phyloP scores from a whole-genome alignment of 2,329 filamentous ascomycete species.

The Ophiostoma pallidulum region DNA sequence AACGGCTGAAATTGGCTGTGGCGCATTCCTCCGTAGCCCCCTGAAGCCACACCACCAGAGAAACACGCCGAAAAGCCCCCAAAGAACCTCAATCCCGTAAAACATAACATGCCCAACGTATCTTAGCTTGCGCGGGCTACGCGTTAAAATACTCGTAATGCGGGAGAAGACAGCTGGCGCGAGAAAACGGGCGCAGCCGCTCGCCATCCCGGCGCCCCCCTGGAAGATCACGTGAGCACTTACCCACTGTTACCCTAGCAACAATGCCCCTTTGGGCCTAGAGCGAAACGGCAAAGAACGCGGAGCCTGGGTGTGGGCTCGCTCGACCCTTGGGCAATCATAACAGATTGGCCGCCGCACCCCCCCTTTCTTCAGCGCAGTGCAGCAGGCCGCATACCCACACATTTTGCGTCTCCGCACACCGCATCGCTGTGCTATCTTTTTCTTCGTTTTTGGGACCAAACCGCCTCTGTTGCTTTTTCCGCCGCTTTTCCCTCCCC shows the following conservation, averaged over 20 bases:
- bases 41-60: too few relatives aligned
- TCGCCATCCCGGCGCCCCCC: not conserved
- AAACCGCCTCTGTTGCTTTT: conserved; percentile 7
- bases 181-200: conserved; percentile 7
- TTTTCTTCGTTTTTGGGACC: not conserved
- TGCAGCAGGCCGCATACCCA: too few relatives aligned
- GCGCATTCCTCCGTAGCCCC: too few relatives aligned
- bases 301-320: conserved; percentile 6
- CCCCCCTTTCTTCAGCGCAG: too few relatives aligned
- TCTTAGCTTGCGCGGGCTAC: too few relatives aligned
- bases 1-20: too few relatives aligned
- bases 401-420: too few relatives aligned
- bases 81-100: too few relatives aligned
- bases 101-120: too few relatives aligned
- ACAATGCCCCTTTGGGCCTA: conserved; percentile 6
- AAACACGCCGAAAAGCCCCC: too few relatives aligned
- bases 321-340: conserved; percentile 5
- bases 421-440: not conserved
- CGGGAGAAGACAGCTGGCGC: not conserved
- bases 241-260: conserved; percentile 11
- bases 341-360: too few relatives aligned
- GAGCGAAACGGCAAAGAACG: conserved; percentile 3
- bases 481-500: not conserved
- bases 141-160: too few relatives aligned
- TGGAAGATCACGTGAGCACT: not conserved